These are phyloP conservation scores for Stephanodiscus triporus DNA, from an alignment of 108 stramenopile species.

Conservation along the genomic window DNA sequence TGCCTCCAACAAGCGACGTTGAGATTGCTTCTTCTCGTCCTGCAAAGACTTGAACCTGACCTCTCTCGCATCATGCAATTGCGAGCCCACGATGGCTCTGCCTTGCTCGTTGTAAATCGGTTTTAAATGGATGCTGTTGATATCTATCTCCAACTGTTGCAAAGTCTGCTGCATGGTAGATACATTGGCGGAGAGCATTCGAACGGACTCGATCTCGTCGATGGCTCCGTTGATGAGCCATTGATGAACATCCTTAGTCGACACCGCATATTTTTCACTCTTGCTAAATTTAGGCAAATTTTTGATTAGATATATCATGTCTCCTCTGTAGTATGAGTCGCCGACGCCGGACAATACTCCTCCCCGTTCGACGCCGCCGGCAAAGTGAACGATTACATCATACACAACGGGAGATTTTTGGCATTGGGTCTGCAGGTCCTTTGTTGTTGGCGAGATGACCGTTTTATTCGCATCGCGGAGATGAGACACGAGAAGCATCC, in stretches of 20 bases:
- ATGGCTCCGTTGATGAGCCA: conserved; percentile 27
- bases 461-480: conserved; percentile 12
- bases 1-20: not conserved
- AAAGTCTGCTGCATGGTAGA: conserved; percentile 8
- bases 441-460: conserved; percentile 14
- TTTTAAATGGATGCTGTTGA: not conserved
- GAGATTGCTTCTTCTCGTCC: conserved; percentile 4
- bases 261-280: conserved; percentile 11
- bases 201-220: not conserved
- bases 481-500: conserved; percentile 12
- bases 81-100: conserved; percentile 5
- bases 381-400: conserved; percentile 18
- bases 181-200: conserved; percentile 12
- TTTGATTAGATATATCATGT: conserved; percentile 17
- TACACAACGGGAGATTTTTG: conserved; percentile 3
- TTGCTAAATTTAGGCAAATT: conserved; percentile 20
- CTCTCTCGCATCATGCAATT: not conserved
- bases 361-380: conserved; percentile 11
- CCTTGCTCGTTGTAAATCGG: conserved; percentile 2
- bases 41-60: conserved; percentile 2
- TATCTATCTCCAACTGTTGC: conserved; percentile 17
- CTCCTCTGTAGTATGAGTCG: conserved; percentile 29
- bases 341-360: conserved; percentile 9
- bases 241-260: conserved; percentile 15
- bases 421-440: conserved; percentile 34